Conservation (phyloP, 371 early-diverging fungal genomes). For the Lichtheimia corymbifera region DNA sequence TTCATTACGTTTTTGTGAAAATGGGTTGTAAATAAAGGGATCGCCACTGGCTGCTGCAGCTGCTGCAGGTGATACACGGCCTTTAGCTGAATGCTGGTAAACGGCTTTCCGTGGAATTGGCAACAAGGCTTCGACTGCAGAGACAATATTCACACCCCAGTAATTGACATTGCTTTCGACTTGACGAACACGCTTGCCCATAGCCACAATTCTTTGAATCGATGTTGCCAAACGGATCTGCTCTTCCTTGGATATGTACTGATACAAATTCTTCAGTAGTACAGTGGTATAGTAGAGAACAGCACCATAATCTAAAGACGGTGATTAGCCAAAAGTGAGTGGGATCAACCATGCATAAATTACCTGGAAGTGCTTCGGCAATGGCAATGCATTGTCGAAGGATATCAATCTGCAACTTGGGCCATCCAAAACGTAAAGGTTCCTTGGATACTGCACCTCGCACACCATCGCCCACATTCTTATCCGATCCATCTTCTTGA, state of each 20-base stretch:
- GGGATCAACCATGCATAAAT: not conserved
- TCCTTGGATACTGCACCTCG: slow-evolving; percentile 26
- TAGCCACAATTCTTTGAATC: slow-evolving; percentile 55
- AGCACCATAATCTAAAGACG: slow-evolving; percentile 54
- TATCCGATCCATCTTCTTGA: slow-evolving; percentile 10
- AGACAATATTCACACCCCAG: slow-evolving; percentile 54
- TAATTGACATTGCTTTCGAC: slow-evolving; percentile 41
- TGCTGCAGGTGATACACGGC: slow-evolving; percentile 7
- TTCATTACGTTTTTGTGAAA: slow-evolving; percentile 53
- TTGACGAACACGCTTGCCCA: slow-evolving; percentile 36
- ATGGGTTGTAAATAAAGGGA: slow-evolving; percentile 81
- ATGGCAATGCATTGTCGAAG: slow-evolving; percentile 76
- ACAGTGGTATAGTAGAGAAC: slow-evolving; percentile 67
- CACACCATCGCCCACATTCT: slow-evolving; percentile 15
- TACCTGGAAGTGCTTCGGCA: slow-evolving; percentile 74
- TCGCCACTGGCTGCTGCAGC: slow-evolving; percentile 37
- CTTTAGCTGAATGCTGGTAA: slow-evolving; percentile 15
- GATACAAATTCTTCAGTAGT: slow-evolving; percentile 64
- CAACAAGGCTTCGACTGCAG: slow-evolving; percentile 34
- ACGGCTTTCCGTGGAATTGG: slow-evolving; percentile 46
- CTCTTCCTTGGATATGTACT: slow-evolving; percentile 64
- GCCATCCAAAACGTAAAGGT: slow-evolving; percentile 67
- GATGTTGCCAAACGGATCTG: slow-evolving; percentile 69
- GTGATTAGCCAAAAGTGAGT: not conserved
- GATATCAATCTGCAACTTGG: slow-evolving; percentile 72